Evolutionary conservation across 306 rosid genomes (phyloP), one percentile per base, ranked within the genome.

Genomic region (Vigna nakashimae): DNA sequence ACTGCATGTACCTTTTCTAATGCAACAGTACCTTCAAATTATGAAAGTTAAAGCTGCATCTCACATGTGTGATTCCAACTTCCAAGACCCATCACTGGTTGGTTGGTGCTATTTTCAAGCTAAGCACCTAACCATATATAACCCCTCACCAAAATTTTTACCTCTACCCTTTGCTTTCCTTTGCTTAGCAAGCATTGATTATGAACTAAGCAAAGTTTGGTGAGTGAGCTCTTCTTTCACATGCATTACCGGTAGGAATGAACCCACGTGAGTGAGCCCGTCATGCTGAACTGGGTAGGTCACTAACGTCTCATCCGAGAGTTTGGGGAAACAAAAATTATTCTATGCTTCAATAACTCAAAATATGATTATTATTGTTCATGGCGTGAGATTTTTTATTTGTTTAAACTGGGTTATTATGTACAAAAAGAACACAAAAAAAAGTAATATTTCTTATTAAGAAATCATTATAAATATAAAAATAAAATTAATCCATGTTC

Each of bases 11-110:
- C 12, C 71, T 66, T 65, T 66, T 43, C 26, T 4, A 43, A 20
- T 22, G 73, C 56, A 42, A 2, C 1, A 2, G 36, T 66, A 43
- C 53, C 34, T 43, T 17, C 18, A 67, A 67, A 67, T 45, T 67
- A 22, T 67, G 16, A 68, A 14, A 9, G 5, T 24, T 46, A 68
- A 68, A 68, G 73, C 73, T 68, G 58, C 20, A 20, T 68, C 49
- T 68, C 42, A 48, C 58, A 68, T 68, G 73, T 67, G 56, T 68
- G 58, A 28, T 60, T 67, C 73, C 56, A 24, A 20, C 32, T 55
- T 20, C 6, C 16, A 9, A 55, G 28, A 43, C 55, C 73, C 22
- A 43, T 45, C 55, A 67, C 9, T 67, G 22, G 13, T 46, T 22
- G 11, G 15, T 45, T 42, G 4, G 51, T 10, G 12, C 5, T 24